These are phyloP conservation scores for Microsporum canis DNA, from an alignment of 2,329 filamentous ascomycete species.

Conservation along the genomic window DNA sequence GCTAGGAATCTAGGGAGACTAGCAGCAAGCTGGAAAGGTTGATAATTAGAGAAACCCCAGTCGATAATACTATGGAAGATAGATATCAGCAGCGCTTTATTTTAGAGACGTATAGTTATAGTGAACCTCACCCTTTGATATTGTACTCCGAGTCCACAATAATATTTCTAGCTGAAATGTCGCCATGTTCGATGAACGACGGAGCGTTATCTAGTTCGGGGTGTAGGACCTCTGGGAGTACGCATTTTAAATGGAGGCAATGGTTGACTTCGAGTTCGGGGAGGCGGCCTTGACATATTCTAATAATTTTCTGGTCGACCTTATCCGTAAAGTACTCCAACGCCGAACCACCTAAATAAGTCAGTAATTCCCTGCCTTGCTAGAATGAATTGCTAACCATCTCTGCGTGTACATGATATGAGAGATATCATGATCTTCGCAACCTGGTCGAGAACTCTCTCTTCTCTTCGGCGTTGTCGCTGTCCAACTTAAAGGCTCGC, in stretches of 20 bases:
- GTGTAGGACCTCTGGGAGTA: conserved; percentile 5
- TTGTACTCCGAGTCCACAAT: conserved; percentile 11
- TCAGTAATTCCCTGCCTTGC: not conserved
- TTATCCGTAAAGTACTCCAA: conserved; percentile 5
- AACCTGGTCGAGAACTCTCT: conserved; percentile 1
- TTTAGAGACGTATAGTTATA: not conserved
- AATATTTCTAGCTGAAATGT: conserved; percentile 10
- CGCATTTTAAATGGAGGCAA: conserved; percentile 5
- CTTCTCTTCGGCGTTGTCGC: not conserved
- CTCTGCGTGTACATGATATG: conserved; percentile 1
- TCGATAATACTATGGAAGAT: conserved; percentile 10
- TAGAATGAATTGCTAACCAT: not conserved
- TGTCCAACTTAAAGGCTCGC: conserved; percentile 2
- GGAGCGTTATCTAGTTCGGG: conserved; percentile 6
- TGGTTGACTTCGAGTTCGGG: conserved; percentile 5
- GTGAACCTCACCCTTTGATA: conserved; percentile 9
- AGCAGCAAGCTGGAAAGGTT: conserved; percentile 9
- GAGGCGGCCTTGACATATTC: conserved; percentile 8
- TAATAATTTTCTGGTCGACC: conserved; percentile 9
- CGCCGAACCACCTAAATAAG: not conserved
- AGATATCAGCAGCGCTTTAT: not conserved
- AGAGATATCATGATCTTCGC: conserved; percentile 7
- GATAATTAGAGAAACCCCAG: conserved; percentile 6
- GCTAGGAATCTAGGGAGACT: conserved; percentile 10
- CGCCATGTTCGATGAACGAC: conserved; percentile 10